A percentile compares a stretch with the other conserved stretches of the same genome.
phyloP scores from a whole-genome alignment of 768 basidiomycete species.

The Leccinum longicurvipes region DNA sequence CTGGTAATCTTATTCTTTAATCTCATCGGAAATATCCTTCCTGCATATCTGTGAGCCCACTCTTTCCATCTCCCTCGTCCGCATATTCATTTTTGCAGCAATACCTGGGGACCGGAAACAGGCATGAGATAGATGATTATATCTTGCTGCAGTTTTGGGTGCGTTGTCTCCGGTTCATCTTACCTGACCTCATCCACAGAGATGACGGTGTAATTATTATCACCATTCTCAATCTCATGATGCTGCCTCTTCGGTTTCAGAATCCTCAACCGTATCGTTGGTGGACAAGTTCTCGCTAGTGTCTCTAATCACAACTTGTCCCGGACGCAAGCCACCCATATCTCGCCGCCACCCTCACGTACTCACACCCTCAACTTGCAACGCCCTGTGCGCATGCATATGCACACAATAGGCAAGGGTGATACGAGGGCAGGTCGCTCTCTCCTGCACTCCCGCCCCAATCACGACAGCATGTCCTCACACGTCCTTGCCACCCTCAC shows the following conservation, averaged over 20 bases:
- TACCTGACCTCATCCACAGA: constrained; percentile 23
- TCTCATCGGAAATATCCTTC: constrained; percentile 52
- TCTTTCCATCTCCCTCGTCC: background rate
- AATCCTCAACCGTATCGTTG: constrained; percentile 64
- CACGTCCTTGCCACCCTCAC: too few relatives aligned
- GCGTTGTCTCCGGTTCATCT: constrained; percentile 32
- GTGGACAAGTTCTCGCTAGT: constrained; percentile 62
- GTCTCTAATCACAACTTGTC: constrained; percentile 49
- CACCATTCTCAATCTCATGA: constrained; percentile 56
- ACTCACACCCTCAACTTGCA: too few relatives aligned
- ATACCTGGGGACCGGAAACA: constrained; percentile 75
- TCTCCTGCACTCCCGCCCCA: too few relatives aligned
- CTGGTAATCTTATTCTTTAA: constrained; percentile 69
- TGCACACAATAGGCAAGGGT: too few relatives aligned
- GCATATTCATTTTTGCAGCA: constrained; percentile 26
- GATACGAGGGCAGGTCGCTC: too few relatives aligned
- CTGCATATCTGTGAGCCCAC: constrained; percentile 54
- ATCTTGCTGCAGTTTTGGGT: constrained; percentile 60
- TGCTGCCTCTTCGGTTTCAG: constrained; percentile 61
- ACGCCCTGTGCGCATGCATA: too few relatives aligned
- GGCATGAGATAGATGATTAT: constrained; percentile 83
- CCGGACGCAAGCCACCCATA: constrained; percentile 40
- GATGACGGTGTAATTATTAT: constrained; percentile 54
- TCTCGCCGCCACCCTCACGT: too few relatives aligned
- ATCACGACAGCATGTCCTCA: too few relatives aligned